A percentile compares a stretch with the other conserved stretches of the same genome.
Conservation (phyloP, 1,139 yeast genomes). For the Scheffersomyces stambukii region DNA sequence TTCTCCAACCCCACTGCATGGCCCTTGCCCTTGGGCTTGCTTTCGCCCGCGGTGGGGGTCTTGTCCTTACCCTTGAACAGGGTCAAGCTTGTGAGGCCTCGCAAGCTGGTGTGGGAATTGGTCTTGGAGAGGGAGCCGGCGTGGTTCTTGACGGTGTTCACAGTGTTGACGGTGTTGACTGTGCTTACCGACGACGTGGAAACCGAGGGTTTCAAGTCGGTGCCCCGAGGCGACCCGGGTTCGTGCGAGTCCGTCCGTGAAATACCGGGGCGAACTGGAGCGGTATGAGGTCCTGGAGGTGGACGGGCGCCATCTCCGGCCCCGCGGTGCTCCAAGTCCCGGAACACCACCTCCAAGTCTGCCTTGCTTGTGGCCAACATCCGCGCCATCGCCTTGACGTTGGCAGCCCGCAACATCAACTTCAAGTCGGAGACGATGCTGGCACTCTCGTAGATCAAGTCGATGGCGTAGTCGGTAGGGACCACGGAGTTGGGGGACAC, state of each 20-base stretch:
- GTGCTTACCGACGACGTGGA: conserved; percentile 7
- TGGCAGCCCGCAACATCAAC: conserved; percentile 56
- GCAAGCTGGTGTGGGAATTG: conserved; percentile 22
- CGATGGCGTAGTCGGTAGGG: conserved; percentile 53
- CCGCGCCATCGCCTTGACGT: conserved; percentile 55
- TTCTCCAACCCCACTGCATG: too few relatives aligned
- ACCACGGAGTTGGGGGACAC: conserved; percentile 50
- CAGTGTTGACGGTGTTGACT: conserved; percentile 5
- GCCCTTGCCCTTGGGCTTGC: conserved; percentile 8
- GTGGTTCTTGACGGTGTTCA: conserved; percentile 22
- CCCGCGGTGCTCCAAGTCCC: conserved; percentile 16
- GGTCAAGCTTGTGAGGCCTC: conserved; percentile 23
- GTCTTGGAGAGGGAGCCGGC: conserved; percentile 20
- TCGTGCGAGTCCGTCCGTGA: not conserved
- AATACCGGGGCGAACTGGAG: not conserved
- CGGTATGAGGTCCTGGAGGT: too few relatives aligned
- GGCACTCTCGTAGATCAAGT: conserved; percentile 56
- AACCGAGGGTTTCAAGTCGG: conserved; percentile 4
- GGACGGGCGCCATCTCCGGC: too few relatives aligned
- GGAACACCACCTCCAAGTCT: conserved; percentile 21
- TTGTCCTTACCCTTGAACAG: conserved; percentile 28
- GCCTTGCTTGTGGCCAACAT: conserved; percentile 33
- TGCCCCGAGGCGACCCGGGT: conserved; percentile 1
- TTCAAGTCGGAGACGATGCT: conserved; percentile 61
- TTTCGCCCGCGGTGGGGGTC: conserved; percentile 20